Percentiles rank a stretch among this genome's conserved stretches.
Evolutionary conservation across 345 rosid genomes (phyloP).

Genomic region (Moricandia moricandioides): DNA sequence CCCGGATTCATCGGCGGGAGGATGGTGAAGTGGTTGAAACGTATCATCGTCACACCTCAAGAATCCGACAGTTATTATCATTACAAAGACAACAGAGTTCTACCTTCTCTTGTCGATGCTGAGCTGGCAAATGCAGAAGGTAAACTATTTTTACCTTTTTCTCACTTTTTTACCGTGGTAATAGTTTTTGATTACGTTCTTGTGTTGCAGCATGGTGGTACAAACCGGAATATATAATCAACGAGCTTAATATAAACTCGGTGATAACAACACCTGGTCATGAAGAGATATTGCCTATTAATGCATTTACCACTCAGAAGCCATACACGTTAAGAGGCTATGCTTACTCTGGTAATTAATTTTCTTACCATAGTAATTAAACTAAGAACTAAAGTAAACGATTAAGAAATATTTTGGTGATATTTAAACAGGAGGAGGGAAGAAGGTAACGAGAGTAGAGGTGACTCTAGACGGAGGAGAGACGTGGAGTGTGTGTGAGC

Average conservation of each 20-base stretch:
- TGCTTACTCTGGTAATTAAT: slow-evolving; percentile 72
- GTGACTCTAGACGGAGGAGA: slow-evolving; percentile 93
- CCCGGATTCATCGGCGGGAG: slow-evolving; percentile 95
- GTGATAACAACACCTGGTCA: slow-evolving; percentile 87
- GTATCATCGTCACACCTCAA: slow-evolving; percentile 66
- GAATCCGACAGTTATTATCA: slow-evolving; percentile 84
- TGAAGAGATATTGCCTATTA: slow-evolving; percentile 76
- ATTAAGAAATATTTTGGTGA: neutral
- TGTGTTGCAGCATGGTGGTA: slow-evolving; percentile 84
- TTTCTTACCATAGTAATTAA: neutral
- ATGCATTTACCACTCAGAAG: slow-evolving; percentile 76
- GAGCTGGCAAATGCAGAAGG: slow-evolving; percentile 92
- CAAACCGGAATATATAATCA: slow-evolving; percentile 75
- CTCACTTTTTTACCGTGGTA: neutral
- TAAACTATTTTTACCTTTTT: slow-evolving; percentile 19
- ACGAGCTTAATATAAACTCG: slow-evolving; percentile 87
- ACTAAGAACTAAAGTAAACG: neutral
- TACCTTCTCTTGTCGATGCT: slow-evolving; percentile 83
- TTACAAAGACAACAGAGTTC: slow-evolving; percentile 74
- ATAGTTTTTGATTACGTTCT: neutral
- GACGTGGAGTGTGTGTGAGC: slow-evolving; percentile 75
- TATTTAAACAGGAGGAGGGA: slow-evolving; percentile 67
- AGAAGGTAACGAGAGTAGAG: slow-evolving; percentile 91
- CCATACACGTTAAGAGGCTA: slow-evolving; percentile 78
- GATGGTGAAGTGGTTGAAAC: slow-evolving; percentile 91